These are phyloP conservation scores for Psophocarpus tetragonolobus DNA, from an alignment of 306 rosid genomes.

Conservation along the genomic window DNA sequence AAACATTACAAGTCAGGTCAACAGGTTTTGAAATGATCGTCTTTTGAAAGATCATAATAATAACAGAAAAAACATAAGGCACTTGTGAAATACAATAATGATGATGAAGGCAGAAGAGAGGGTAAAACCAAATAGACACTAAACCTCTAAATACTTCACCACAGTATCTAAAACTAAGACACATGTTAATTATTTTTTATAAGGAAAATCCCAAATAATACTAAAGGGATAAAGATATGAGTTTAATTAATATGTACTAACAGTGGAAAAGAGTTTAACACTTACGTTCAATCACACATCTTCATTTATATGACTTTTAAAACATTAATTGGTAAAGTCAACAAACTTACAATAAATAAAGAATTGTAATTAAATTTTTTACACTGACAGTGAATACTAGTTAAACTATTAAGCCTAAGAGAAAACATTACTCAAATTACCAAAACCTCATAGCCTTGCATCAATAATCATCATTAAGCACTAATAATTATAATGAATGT, in stretches of 20 bases:
- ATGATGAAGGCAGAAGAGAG: neutral
- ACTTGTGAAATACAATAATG: neutral
- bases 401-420: neutral
- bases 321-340: too few species aligned
- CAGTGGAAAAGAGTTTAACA: too few species aligned
- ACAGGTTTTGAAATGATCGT: neutral
- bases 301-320: too few species aligned
- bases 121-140: neutral
- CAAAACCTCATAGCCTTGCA: neutral
- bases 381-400: too few species aligned
- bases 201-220: neutral
- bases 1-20: neutral
- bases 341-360: too few species aligned
- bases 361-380: too few species aligned
- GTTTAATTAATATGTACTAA: too few species aligned
- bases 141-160: neutral
- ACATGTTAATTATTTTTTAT: neutral
- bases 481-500: neutral
- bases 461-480: neutral
- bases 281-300: too few species aligned
- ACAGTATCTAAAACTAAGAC: neutral
- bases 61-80: slow-evolving; percentile 2
- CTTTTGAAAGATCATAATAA: neutral
- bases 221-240: neutral
- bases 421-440: neutral